Evolutionary conservation across 139 green algal genomes (phyloP).

Genomic region (Tetradesmus lagerheimii): DNA sequence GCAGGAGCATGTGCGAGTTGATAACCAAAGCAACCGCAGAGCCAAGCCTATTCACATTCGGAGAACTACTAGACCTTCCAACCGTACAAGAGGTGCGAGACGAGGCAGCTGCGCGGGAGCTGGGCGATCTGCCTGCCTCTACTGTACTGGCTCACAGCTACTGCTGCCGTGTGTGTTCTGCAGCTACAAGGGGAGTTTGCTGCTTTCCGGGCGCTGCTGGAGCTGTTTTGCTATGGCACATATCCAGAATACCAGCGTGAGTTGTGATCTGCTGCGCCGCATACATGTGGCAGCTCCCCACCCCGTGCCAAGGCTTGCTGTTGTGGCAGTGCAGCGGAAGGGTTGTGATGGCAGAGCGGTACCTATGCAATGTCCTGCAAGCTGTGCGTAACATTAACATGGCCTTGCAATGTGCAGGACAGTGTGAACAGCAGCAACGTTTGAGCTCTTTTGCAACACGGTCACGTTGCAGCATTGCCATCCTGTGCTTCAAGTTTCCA

Average conservation of each 20-base stretch:
- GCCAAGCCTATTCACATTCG: slow-evolving; percentile 87
- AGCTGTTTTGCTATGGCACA: slow-evolving; percentile 90
- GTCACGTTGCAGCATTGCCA: too few species aligned
- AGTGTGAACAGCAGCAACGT: background rate
- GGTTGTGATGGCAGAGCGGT: too few species aligned
- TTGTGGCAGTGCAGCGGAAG: too few species aligned
- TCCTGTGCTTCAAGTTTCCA: too few species aligned
- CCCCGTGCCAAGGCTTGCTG: too few species aligned
- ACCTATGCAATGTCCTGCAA: background rate
- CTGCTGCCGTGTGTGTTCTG: background rate
- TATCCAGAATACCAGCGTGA: slow-evolving; percentile 84
- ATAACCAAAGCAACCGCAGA: slow-evolving; percentile 85
- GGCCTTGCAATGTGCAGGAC: background rate
- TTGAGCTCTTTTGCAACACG: too few species aligned
- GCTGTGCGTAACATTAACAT: background rate
- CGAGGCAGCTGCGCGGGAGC: background rate
- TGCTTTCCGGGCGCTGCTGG: slow-evolving; percentile 64
- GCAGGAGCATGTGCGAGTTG: slow-evolving; percentile 67
- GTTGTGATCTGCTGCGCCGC: background rate
- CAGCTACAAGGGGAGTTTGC: slow-evolving; percentile 54
- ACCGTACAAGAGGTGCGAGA: slow-evolving; percentile 77
- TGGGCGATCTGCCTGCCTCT: background rate
- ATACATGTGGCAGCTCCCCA: too few species aligned
- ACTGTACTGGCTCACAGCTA: background rate
- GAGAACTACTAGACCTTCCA: slow-evolving; percentile 86